These are phyloP conservation scores for Cutaneotrichosporon dermatis DNA, from an alignment of 1,284 basidiomycete species.

Conservation along the genomic window DNA sequence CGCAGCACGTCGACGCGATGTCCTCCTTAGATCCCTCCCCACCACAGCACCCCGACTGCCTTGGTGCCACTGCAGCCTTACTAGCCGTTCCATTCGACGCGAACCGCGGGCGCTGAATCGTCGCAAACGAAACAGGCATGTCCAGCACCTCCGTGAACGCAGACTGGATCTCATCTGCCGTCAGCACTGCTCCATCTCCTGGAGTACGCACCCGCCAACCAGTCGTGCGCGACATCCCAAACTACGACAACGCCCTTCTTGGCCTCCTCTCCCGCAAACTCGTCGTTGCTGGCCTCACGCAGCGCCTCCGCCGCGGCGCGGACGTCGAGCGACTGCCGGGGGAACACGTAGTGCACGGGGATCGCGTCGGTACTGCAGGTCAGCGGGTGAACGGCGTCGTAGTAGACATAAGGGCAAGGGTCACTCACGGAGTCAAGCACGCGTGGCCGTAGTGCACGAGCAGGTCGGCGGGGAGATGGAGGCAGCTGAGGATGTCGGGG, in stretches of 20 bases:
- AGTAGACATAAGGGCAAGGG: background rate
- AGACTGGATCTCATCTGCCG: conserved; percentile 27
- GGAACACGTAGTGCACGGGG: conserved; percentile 50
- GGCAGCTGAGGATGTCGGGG: conserved; percentile 91
- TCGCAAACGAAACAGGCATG: conserved; percentile 33
- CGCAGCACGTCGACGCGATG: too few relatives aligned
- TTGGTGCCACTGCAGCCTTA: too few relatives aligned
- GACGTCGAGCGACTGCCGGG: conserved; percentile 36
- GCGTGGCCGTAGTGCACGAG: conserved; percentile 96
- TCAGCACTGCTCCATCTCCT: too few relatives aligned
- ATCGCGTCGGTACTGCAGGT: conserved; percentile 43
- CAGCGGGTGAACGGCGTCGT: background rate
- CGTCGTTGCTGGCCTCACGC: conserved; percentile 23
- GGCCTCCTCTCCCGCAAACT: conserved; percentile 16
- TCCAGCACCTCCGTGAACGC: conserved; percentile 13
- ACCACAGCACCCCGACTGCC: too few relatives aligned
- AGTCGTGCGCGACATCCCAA: conserved; percentile 78
- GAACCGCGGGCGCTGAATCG: conserved; percentile 24
- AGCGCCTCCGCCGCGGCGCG: conserved; percentile 27
- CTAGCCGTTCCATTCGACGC: too few relatives aligned
- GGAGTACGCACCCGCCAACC: too few relatives aligned
- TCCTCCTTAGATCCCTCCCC: too few relatives aligned
- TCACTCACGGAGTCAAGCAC: conserved; percentile 63
- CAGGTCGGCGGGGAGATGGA: conserved; percentile 87
- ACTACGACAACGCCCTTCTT: conserved; percentile 56